Evolutionary conservation across 164 flowering plant genomes (phyloP).

Genomic region (Cinnamomum chago): DNA sequence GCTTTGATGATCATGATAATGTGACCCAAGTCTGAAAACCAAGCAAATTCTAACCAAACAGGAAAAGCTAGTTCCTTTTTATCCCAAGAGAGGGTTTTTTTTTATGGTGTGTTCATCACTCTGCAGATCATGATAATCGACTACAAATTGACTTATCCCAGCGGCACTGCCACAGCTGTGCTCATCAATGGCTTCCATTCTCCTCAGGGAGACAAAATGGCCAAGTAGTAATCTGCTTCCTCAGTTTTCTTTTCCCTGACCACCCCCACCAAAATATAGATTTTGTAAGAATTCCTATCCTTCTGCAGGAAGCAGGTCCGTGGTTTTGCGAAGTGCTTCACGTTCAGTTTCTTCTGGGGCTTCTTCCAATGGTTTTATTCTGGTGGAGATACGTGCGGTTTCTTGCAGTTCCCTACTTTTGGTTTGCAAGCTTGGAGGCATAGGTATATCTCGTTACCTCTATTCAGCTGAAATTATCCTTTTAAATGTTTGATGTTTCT

Average conservation of each 20-base stretch:
- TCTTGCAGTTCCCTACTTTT: conserved; percentile 19
- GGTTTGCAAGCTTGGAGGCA: conserved; percentile 19
- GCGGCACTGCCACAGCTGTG: conserved; percentile 81
- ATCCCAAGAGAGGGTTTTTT: background rate
- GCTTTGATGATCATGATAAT: background rate
- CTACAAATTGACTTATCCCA: conserved; percentile 74
- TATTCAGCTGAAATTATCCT: background rate
- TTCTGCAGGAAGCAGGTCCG: conserved; percentile 41
- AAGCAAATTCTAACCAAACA: background rate
- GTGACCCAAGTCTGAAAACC: background rate
- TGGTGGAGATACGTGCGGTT: conserved; percentile 19
- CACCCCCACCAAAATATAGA: too few species aligned
- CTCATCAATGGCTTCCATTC: conserved; percentile 88
- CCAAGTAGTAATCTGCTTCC: conserved; percentile 41
- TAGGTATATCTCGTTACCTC: conserved; percentile 2
- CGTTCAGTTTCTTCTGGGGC: conserved; percentile 15
- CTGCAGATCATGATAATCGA: conserved; percentile 77
- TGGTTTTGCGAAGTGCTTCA: conserved; percentile 14
- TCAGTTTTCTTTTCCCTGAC: background rate
- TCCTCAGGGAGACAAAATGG: conserved; percentile 47
- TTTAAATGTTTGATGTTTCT: background rate
- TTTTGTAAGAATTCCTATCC: background rate
- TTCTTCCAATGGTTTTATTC: conserved; percentile 24
- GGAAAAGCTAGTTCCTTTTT: background rate
- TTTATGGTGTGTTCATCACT: conserved; percentile 1